phyloP scores from a whole-genome alignment of 495 filamentous ascomycete genomes.

The Penicillium antarcticum region DNA sequence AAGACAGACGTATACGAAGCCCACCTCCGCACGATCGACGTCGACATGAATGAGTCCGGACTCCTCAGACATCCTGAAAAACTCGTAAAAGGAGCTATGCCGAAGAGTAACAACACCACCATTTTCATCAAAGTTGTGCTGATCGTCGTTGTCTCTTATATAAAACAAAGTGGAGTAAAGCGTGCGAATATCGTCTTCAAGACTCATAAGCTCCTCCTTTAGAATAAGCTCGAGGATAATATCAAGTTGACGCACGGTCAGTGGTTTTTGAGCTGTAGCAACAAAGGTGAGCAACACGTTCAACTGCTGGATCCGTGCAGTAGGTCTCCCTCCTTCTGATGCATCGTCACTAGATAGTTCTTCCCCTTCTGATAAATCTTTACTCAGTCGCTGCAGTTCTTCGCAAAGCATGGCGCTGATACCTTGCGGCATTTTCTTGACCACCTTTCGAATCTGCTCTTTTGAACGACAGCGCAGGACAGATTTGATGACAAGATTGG shows the following conservation, averaged over 20 bases:
- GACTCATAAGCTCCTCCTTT: not conserved
- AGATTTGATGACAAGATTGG: conserved; percentile 16
- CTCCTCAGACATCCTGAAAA: not conserved
- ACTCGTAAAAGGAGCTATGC: conserved; percentile 7
- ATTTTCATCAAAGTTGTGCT: not conserved
- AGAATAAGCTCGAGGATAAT: not conserved
- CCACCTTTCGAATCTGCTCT: conserved; percentile 9
- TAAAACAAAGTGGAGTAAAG: conserved; percentile 1
- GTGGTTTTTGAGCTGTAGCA: conserved; percentile 6
- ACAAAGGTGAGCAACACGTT: conserved; percentile 11
- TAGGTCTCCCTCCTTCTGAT: not conserved
- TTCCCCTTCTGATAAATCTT: conserved; percentile 5
- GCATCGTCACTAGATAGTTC: not conserved
- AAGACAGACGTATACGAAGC: not conserved
- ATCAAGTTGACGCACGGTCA: conserved; percentile 3
- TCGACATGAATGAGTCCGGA: conserved; percentile 1
- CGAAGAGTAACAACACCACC: not conserved
- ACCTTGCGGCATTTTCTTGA: conserved; percentile 8
- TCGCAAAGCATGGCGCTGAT: conserved; percentile 11
- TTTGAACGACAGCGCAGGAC: conserved; percentile 10
- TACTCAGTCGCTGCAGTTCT: conserved; percentile 10
- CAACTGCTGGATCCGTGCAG: conserved; percentile 4
- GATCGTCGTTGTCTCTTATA: not conserved
- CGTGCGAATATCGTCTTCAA: conserved; percentile 1
- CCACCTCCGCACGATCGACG: not conserved